Conservation (phyloP, 352 stramenopile species). For the Phytophthora syringae region DNA sequence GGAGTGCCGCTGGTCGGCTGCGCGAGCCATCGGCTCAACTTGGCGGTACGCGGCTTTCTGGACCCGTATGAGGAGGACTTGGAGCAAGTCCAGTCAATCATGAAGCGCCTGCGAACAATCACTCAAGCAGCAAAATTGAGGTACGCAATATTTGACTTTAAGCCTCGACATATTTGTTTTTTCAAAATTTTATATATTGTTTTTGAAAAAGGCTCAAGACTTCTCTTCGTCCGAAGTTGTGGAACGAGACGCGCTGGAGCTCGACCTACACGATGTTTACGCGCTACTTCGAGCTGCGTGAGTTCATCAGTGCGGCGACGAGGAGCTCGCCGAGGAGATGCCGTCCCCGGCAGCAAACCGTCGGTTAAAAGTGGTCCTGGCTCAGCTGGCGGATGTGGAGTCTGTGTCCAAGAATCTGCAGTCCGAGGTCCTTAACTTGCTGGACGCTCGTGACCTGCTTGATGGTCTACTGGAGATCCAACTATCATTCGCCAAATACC, state of each 20-base stretch:
- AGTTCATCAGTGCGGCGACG: background rate
- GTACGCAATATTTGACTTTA: background rate
- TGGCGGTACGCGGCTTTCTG: background rate
- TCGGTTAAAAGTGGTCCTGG: background rate
- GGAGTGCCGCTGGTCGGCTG: constrained; percentile 6
- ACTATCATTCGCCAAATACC: no score
- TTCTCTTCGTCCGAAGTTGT: no score
- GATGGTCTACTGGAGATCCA: background rate
- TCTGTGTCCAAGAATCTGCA: constrained; percentile 12
- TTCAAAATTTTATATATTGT: no score
- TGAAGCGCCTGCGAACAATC: constrained; percentile 10
- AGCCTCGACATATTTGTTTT: no score
- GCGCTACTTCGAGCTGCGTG: constrained; percentile 1
- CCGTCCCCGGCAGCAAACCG: background rate
- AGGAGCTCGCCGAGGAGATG: background rate
- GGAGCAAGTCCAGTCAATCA: constrained; percentile 9
- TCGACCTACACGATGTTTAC: background rate
- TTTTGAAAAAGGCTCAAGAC: no score
- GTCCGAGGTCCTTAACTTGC: background rate
- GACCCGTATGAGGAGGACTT: constrained; percentile 2
- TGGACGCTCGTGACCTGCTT: constrained; percentile 3
- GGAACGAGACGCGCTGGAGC: constrained; percentile 3
- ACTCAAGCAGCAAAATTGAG: constrained; percentile 12
- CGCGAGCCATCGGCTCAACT: constrained; percentile 5
- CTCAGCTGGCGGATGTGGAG: background rate